Percentiles rank a stretch among this genome's conserved stretches.
Evolutionary conservation across 139 green algal genomes (phyloP).

Genomic region (Trebouxia sp.): DNA sequence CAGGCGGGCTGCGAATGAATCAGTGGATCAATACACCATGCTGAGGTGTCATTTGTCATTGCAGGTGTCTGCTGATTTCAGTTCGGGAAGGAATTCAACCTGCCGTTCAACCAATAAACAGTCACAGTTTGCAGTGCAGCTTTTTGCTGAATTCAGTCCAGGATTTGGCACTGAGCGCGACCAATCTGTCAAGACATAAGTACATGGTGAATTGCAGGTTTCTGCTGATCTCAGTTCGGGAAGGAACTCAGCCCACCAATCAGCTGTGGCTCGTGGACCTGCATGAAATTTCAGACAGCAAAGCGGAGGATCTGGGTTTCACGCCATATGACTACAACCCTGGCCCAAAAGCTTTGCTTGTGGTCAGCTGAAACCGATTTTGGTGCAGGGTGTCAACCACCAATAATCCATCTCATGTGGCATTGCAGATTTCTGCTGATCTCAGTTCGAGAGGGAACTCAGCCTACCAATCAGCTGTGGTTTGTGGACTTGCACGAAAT

Average conservation of each 20-base stretch:
- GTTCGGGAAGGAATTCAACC: constrained; percentile 79
- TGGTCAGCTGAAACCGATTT: too few species aligned
- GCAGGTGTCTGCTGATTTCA: constrained; percentile 77
- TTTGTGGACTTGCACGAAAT: constrained; percentile 64
- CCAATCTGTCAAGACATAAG: too few species aligned
- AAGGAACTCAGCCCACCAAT: constrained; percentile 85
- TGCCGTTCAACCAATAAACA: constrained; percentile 74
- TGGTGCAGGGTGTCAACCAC: too few species aligned
- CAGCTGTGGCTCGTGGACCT: constrained; percentile 73
- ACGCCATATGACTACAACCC: constrained; percentile 57
- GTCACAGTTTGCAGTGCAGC: too few species aligned
- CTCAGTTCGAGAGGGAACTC: constrained; percentile 71
- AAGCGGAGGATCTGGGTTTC: constrained; percentile 55
- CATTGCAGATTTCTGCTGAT: constrained; percentile 75
- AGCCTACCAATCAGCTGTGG: constrained; percentile 81
- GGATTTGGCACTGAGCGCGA: too few species aligned
- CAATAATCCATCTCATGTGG: background rate
- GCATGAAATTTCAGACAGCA: constrained; percentile 36
- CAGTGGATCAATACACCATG: too few species aligned
- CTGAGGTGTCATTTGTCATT: background rate
- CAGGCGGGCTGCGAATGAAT: too few species aligned
- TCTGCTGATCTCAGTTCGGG: constrained; percentile 70
- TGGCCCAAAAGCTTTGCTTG: background rate
- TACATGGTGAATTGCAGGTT: constrained; percentile 71
- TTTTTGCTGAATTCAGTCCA: too few species aligned